Evolutionary conservation across 1,284 basidiomycete genomes (phyloP), one percentile per base, ranked within the genome.

Genomic region (Ustilago xerochloae): DNA sequence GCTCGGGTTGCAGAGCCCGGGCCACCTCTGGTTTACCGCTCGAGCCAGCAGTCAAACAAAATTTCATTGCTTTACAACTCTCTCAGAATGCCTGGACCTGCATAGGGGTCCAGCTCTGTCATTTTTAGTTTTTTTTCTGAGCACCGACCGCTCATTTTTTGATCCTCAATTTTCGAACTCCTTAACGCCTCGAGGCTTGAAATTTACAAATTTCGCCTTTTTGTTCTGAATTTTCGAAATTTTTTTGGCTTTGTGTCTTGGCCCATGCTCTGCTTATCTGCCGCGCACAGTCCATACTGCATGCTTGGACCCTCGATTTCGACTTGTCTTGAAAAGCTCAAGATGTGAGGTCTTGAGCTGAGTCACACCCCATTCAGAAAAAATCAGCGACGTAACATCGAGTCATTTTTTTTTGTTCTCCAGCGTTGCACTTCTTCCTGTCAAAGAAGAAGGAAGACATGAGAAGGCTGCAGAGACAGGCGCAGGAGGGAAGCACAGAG

Each of bases 261-360:
- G 52, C 28, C 52, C 38, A 43, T 54, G 52, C 52, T 32, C 52
- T 52, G 52, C 39, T 28, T 32, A 24, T 48, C n/a, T 43, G 29
- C 45, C 46, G 55, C 55, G 55, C 55, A 58, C 55, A 47, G 55
- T 49, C 45, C 47, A 58, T 13, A 10, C 6, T 4, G 8, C 28
- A 9, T 3, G 29, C 33, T 41, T 49, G 47, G 55, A 50, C 55
- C 55, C 55, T 58, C 55, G 41, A 24, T 6, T 43, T 36, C 15
- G 12, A 1, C 10, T 12, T 29, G 20, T 57, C 32, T 32, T 24
- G 8, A 10, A 12, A 12, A 6, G 15, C 3, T 2, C 12, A 6
- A 0, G 0, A n/a, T 57, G 54, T 57, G 54, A 57, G 54, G 39
- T 16, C 8, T 16, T 1, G 10, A 10, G 1, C 2, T 4, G 16